Evolutionary conservation across 2,329 filamentous ascomycete genomes (phyloP).

Genomic region (Huntiella moniliformis): DNA sequence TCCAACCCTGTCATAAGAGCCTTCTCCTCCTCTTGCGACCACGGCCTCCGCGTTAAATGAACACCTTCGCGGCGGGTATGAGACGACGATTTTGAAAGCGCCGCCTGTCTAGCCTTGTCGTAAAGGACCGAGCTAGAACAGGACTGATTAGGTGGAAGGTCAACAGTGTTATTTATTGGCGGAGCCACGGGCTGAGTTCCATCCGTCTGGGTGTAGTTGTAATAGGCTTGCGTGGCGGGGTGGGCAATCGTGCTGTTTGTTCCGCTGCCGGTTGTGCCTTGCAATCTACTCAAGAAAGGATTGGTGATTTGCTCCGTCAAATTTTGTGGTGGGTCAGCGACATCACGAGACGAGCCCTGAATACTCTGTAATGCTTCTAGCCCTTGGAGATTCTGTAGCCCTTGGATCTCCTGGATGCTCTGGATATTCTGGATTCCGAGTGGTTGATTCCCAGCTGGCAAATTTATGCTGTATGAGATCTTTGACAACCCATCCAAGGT

Average conservation of each 20-base stretch:
- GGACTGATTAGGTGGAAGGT: conserved; percentile 37
- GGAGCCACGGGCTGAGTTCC: conserved; percentile 1
- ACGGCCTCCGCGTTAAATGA: conserved; percentile 53
- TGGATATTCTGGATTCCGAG: conserved; percentile 6
- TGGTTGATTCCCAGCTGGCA: neutral
- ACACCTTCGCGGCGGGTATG: conserved; percentile 37
- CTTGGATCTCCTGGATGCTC: conserved; percentile 1
- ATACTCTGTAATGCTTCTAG: neutral
- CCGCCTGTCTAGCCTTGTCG: conserved; percentile 39
- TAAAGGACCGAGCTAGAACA: conserved; percentile 36
- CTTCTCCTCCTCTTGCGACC: conserved; percentile 79
- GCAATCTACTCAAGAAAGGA: conserved; percentile 14
- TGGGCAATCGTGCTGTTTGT: conserved; percentile 13
- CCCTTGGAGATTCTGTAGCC: neutral
- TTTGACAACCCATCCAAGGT: conserved; percentile 26
- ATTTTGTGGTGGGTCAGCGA: neutral
- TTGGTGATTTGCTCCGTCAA: conserved; percentile 4
- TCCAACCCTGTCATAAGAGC: conserved; percentile 78
- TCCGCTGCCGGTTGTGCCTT: conserved; percentile 22
- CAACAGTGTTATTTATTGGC: conserved; percentile 13
- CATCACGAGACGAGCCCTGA: neutral
- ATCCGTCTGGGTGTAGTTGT: conserved; percentile 8
- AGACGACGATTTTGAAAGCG: conserved; percentile 35
- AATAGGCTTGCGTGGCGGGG: conserved; percentile 8
- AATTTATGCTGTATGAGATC: conserved; percentile 21